These are phyloP conservation scores for Vicia villosa DNA, from an alignment of 306 rosid species.

Conservation along the genomic window DNA sequence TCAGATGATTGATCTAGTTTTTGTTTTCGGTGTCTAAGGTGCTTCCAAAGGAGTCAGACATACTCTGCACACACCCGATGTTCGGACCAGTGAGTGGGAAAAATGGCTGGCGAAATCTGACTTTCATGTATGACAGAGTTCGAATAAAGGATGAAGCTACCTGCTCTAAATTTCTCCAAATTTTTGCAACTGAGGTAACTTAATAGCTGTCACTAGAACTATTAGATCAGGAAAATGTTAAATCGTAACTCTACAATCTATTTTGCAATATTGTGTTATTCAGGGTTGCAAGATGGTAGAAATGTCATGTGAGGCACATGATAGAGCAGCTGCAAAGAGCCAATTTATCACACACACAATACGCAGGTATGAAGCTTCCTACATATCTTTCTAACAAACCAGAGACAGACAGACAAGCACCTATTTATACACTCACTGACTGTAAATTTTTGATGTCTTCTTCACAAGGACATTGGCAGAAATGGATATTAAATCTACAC, in stretches of 20 bases:
- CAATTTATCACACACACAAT: conserved; percentile 70
- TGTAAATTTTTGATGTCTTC: conserved; percentile 5
- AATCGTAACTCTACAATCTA: too few relatives aligned
- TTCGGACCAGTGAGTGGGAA: conserved; percentile 67
- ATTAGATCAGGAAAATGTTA: not conserved
- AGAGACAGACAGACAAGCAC: not conserved
- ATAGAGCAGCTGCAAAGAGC: conserved; percentile 62
- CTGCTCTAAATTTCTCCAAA: conserved; percentile 56
- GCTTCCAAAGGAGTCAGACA: conserved; percentile 56
- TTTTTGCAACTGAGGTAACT: conserved; percentile 55
- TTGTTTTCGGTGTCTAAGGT: conserved; percentile 11
- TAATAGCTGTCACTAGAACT: not conserved
- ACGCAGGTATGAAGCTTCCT: conserved; percentile 51
- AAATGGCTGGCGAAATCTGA: conserved; percentile 60
- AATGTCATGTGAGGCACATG: conserved; percentile 72
- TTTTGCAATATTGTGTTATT: not conserved
- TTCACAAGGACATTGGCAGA: conserved; percentile 54
- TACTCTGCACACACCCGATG: conserved; percentile 77
- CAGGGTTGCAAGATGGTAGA: conserved; percentile 73
- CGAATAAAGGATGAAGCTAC: conserved; percentile 55
- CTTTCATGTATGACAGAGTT: conserved; percentile 63
- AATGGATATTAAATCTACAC: conserved; percentile 54
- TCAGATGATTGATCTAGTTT: not conserved
- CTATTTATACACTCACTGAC: not conserved
- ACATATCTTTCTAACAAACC: not conserved